phyloP scores from a whole-genome alignment of 208 protist genomes.

The Leishmania aethiopica region DNA sequence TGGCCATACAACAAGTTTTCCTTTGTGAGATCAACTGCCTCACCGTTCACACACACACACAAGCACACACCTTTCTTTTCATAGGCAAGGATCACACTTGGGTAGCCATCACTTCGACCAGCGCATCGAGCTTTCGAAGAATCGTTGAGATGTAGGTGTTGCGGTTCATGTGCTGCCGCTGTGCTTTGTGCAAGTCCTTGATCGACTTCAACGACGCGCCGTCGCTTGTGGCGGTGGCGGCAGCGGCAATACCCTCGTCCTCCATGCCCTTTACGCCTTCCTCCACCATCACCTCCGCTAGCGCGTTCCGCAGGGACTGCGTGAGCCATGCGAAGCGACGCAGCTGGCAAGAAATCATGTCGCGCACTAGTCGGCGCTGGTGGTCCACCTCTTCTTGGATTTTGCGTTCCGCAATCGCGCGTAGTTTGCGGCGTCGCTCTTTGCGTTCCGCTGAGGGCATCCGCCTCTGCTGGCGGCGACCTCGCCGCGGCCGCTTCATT shows the following conservation, averaged over 20 bases:
- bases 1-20: neutral
- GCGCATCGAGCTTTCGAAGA: constrained; percentile 20
- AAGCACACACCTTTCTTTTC: neutral
- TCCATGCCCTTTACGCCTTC: constrained; percentile 16
- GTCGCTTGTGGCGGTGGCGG: neutral
- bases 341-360: constrained; percentile 41
- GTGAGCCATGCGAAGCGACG: constrained; percentile 42
- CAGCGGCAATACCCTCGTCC: neutral
- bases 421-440: constrained; percentile 27
- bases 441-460: constrained; percentile 15
- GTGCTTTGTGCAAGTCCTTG: constrained; percentile 24
- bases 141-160: constrained; percentile 22
- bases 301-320: constrained; percentile 37
- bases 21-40: neutral
- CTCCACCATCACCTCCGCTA: constrained; percentile 33
- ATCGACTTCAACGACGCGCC: constrained; percentile 8
- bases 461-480: neutral
- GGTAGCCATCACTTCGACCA: constrained; percentile 27
- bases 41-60: neutral
- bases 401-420: constrained; percentile 29
- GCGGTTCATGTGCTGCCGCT: constrained; percentile 24
- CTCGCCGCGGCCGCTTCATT: neutral
- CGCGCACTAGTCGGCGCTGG: constrained; percentile 49
- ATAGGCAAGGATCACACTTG: constrained; percentile 6
- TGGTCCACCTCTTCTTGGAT: constrained; percentile 27